Conservation (phyloP, 2,329 filamentous ascomycete species). For the Pseudogymnoascus sp. region DNA sequence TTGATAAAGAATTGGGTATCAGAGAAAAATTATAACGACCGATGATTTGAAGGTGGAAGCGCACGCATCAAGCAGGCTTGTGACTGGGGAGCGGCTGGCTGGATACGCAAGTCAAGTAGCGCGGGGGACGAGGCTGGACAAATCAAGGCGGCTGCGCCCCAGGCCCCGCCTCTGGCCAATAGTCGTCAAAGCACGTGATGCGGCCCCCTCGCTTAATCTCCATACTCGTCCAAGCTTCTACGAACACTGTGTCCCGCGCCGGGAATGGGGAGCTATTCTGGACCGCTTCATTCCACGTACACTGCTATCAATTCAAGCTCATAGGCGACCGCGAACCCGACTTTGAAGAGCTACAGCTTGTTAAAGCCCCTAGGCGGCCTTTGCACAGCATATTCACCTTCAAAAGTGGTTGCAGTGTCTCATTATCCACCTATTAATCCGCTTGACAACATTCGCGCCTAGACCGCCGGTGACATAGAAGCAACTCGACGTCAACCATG, state of each 20-base stretch:
- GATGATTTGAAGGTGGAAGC: background rate
- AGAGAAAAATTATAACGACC: background rate
- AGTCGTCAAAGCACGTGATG: background rate
- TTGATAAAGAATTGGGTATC: conserved; percentile 4
- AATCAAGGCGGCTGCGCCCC: conserved; percentile 7
- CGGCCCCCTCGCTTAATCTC: background rate
- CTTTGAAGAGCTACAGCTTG: conserved; percentile 1
- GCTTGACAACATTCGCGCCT: conserved; percentile 5
- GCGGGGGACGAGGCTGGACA: conserved; percentile 8
- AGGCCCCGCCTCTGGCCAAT: background rate
- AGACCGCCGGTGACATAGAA: conserved; percentile 1
- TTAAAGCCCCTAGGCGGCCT: conserved; percentile 4
- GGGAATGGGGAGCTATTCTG: conserved; percentile 5
- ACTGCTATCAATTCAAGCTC: background rate
- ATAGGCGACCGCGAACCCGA: background rate
- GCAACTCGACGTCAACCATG: conserved; percentile 29
- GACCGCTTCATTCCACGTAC: conserved; percentile 4
- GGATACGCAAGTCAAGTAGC: background rate
- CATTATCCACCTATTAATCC: background rate
- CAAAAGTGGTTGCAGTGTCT: background rate
- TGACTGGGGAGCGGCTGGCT: background rate
- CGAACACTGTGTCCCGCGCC: conserved; percentile 7
- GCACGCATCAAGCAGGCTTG: background rate
- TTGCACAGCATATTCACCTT: background rate
- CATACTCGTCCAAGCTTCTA: background rate